phyloP scores from a whole-genome alignment of 345 rosid species.

The Capsella bursapastoris region DNA sequence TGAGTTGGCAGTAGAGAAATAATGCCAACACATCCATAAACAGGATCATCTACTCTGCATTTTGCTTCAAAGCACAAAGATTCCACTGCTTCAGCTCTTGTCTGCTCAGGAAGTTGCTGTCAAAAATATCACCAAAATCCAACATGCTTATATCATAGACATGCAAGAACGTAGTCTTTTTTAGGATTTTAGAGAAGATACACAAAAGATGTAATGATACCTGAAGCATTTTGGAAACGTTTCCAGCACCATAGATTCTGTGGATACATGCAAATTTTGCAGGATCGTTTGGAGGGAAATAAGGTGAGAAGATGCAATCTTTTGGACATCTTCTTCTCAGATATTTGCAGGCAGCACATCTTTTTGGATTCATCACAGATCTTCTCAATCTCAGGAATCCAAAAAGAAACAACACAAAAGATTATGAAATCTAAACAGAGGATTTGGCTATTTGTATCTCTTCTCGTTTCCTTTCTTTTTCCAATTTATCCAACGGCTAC shows the following conservation, averaged over 20 bases:
- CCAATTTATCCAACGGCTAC: conserved; percentile 38
- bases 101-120: conserved; percentile 56
- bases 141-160: neutral
- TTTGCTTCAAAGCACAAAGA: conserved; percentile 62
- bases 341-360: conserved; percentile 76
- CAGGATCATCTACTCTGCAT: conserved; percentile 59
- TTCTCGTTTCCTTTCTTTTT: conserved; percentile 22
- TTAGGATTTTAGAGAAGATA: conserved; percentile 10
- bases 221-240: conserved; percentile 73
- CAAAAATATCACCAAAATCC: neutral
- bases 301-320: conserved; percentile 71
- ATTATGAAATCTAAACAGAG: conserved; percentile 27
- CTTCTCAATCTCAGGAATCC: conserved; percentile 6
- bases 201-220: conserved; percentile 36
- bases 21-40: conserved; percentile 67
- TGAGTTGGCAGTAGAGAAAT: conserved; percentile 51
- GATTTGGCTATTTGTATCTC: conserved; percentile 31
- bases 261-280: conserved; percentile 63
- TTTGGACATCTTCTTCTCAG: conserved; percentile 69
- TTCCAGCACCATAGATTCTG: conserved; percentile 78
- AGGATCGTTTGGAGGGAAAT: conserved; percentile 63
- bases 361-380: conserved; percentile 46
- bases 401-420: conserved; percentile 23
- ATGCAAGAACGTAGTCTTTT: neutral
- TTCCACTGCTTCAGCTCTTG: conserved; percentile 57